Percentiles rank a stretch among this genome's conserved stretches.
Conservation (phyloP, 2,329 filamentous ascomycete genomes). For the Monilinia laxa region DNA sequence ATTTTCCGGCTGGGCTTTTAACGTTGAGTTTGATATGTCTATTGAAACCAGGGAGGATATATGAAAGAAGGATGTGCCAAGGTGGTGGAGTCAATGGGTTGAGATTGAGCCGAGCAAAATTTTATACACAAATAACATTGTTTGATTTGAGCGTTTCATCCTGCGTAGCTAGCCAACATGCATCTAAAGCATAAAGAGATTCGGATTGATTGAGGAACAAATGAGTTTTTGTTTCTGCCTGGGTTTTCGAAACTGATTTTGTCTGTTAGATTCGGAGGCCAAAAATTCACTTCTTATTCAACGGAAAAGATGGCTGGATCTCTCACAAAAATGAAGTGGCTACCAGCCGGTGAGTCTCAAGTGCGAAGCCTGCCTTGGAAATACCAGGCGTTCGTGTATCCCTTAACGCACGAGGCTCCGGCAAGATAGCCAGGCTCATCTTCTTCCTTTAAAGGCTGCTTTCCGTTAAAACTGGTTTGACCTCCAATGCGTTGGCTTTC, state of each 20-base stretch:
- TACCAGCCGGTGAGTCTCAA: not conserved
- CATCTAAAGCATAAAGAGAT: not conserved
- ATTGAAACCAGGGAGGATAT: not conserved
- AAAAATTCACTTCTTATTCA: not conserved
- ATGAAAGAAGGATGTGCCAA: not conserved
- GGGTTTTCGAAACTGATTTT: not conserved
- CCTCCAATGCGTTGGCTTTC: not conserved
- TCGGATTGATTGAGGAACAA: not conserved
- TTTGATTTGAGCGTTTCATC: not conserved
- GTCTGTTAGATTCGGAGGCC: not conserved
- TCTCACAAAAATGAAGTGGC: not conserved
- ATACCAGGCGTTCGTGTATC: conserved; percentile 1
- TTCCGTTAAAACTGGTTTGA: not conserved
- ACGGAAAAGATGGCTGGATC: not conserved
- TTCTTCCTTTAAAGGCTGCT: not conserved
- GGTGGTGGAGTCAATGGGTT: not conserved
- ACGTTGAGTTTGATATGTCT: no score
- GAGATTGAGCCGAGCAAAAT: not conserved
- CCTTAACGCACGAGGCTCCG: not conserved
- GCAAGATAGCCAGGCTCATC: not conserved
- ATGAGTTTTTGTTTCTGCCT: not conserved
- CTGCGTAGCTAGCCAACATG: not conserved
- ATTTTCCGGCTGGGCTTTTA: not conserved
- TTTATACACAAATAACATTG: not conserved
- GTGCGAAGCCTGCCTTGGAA: not conserved